Base-by-base conservation (phyloP, 1,284 basidiomycete genomes). In the Puccinia polysora region DNA sequence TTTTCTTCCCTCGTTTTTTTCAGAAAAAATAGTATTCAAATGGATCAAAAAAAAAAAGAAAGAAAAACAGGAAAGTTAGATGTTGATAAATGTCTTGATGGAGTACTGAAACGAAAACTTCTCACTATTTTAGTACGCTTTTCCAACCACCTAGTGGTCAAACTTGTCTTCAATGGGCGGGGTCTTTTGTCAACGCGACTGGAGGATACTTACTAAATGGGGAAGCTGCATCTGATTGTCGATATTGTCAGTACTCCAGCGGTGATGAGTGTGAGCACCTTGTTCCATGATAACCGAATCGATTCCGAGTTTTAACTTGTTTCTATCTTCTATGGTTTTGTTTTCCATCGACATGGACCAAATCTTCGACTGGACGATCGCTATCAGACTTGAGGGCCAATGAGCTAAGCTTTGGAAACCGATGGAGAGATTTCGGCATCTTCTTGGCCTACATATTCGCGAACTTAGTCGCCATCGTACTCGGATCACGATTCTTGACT, bases 141-240 rank as follows among this genome's bases (percentile, higher is more conserved):
- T 89, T 90, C 82, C 80, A 83, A 73, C 88, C 91, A 0, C 91
- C 90, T 0, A 75, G 82, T 0, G 87, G 87, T 4, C 86, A 91
- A 79, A 90, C 87, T 0, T 95, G 91, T 77, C 76, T 75, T 4
- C 75, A 84, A 2, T 95, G 87, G 86, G 90, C 87, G 0, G 81
- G 83, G 36, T 83, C 84, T 49, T 92, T 90, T 62, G 34, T 63
- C 20, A 18, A 34, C 4, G 7, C 10, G 2, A 84, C 7, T 43
- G 4, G 86, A 2, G 93, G 90, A 0, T 96, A 96, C 81, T 80
- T 96, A 49, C 83, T 88, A 75, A 89, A 94, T 79, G 84, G 85
- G 0, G 81, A 83, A 58, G 88, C 83, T 10, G 87, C 85, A 0
- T 65, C 78, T 0, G 77, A 76, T 4, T 92, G 90, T 79, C 83